Evolutionary conservation across 2,329 filamentous ascomycete genomes (phyloP).

Genomic region (Colletotrichum musae): DNA sequence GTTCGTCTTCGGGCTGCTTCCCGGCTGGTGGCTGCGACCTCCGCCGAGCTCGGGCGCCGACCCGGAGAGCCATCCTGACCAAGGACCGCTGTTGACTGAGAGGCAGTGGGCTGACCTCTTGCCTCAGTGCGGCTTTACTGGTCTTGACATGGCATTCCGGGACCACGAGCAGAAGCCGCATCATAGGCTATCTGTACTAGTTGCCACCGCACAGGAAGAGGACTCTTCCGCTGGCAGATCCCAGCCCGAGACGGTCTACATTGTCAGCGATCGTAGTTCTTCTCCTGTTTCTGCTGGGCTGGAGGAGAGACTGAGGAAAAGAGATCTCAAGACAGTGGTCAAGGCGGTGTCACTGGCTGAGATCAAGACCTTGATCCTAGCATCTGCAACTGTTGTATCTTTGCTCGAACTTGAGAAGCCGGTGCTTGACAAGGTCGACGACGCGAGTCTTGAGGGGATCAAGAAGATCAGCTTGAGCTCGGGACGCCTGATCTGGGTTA

Average conservation of each 20-base stretch:
- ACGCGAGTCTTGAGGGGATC: background rate
- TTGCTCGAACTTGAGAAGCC: conserved; percentile 8
- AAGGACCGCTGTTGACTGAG: conserved; percentile 45
- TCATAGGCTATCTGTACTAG: conserved; percentile 11
- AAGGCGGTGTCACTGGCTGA: background rate
- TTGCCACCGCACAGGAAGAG: background rate
- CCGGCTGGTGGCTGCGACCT: conserved; percentile 55
- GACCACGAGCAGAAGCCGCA: conserved; percentile 40
- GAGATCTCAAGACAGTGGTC: background rate
- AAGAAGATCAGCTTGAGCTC: conserved; percentile 2
- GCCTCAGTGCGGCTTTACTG: conserved; percentile 38
- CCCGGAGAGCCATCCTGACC: conserved; percentile 43
- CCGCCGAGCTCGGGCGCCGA: conserved; percentile 39
- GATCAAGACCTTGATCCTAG: background rate
- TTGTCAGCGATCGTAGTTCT: conserved; percentile 16
- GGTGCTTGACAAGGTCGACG: background rate
- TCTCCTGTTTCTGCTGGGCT: conserved; percentile 38
- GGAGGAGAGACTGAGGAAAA: background rate
- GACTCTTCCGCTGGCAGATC: background rate
- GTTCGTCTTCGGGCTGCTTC: conserved; percentile 51
- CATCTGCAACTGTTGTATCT: conserved; percentile 6
- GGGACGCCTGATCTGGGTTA: background rate
- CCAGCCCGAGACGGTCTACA: background rate
- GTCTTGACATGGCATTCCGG: conserved; percentile 44
- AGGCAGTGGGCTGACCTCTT: conserved; percentile 44